These are phyloP conservation scores for Kwoniella pini DNA, from an alignment of 768 basidiomycete genomes.

Conservation along the genomic window DNA sequence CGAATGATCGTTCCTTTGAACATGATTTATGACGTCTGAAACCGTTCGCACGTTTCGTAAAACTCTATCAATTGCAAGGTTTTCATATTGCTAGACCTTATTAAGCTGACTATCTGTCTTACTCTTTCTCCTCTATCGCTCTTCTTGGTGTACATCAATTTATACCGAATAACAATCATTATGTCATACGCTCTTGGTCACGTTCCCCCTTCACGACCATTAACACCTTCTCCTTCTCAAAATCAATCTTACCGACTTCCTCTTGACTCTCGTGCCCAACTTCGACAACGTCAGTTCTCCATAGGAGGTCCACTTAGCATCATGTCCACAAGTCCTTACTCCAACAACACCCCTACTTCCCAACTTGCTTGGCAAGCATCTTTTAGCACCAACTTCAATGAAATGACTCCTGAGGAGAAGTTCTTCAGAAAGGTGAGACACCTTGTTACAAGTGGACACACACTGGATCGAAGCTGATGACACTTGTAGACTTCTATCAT, in stretches of 20 bases:
- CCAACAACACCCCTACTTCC: conserved; percentile 39
- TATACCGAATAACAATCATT: neutral
- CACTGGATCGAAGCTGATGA: conserved; percentile 1
- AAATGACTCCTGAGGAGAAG: conserved; percentile 76
- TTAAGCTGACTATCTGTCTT: neutral
- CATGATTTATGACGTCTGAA: no score
- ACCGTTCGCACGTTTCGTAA: no score
- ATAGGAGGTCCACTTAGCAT: conserved; percentile 1
- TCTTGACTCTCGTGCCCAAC: neutral
- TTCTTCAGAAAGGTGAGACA: conserved; percentile 81
- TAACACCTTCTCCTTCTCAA: conserved; percentile 9
- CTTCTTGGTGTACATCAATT: neutral
- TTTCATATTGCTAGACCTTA: neutral
- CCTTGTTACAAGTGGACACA: neutral
- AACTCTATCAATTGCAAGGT: no score
- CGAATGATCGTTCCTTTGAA: neutral
- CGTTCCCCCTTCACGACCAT: conserved; percentile 23
- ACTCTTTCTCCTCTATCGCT: conserved; percentile 4
- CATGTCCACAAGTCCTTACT: conserved; percentile 16
- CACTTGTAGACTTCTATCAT: conserved; percentile 83
- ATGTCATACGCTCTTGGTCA: conserved; percentile 15
- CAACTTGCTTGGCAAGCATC: conserved; percentile 92
- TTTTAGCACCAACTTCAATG: conserved; percentile 71
- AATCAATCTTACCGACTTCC: conserved; percentile 5
- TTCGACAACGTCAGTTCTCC: neutral